Percentiles rank a stretch among this genome's conserved stretches.
Evolutionary conservation across 768 basidiomycete species (phyloP).

Genomic region (Russula compacta): DNA sequence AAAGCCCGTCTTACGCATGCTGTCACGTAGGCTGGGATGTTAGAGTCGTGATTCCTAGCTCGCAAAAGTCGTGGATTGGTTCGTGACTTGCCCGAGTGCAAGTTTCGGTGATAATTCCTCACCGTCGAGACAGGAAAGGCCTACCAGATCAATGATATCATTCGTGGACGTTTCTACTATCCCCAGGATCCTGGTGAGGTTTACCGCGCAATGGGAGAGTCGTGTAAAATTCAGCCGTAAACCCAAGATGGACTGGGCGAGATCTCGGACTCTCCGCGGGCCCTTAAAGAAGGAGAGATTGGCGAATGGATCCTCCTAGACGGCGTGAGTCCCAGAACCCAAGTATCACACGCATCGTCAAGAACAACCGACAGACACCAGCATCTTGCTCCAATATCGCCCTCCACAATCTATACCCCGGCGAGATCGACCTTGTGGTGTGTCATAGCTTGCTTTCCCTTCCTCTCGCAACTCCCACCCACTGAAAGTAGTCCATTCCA

Average conservation of each 20-base stretch:
- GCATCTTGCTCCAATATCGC: slow-evolving; percentile 89
- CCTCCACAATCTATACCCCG: slow-evolving; percentile 80
- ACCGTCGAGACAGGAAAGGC: slow-evolving; percentile 50
- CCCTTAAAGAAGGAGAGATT: slow-evolving; percentile 65
- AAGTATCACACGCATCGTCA: neutral
- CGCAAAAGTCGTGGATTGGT: slow-evolving; percentile 89
- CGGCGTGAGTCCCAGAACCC: slow-evolving; percentile 42
- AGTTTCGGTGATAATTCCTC: neutral
- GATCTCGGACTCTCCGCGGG: slow-evolving; percentile 47
- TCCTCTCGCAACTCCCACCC: neutral
- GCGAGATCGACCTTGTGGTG: slow-evolving; percentile 84
- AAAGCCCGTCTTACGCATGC: slow-evolving; percentile 1
- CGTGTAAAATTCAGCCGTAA: neutral
- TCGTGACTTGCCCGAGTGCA: slow-evolving; percentile 16
- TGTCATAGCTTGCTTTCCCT: slow-evolving; percentile 20
- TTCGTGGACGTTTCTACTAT: slow-evolving; percentile 67
- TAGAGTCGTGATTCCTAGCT: slow-evolving; percentile 68
- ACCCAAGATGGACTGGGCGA: slow-evolving; percentile 58
- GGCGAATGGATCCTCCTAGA: slow-evolving; percentile 90
- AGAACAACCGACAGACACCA: slow-evolving; percentile 50
- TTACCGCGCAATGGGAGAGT: neutral
- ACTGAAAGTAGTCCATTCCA: neutral
- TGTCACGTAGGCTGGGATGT: slow-evolving; percentile 57
- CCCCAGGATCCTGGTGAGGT: slow-evolving; percentile 46
- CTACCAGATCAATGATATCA: slow-evolving; percentile 67